phyloP scores from a whole-genome alignment of 2,329 filamentous ascomycete genomes.

The Aspergillus sp. region DNA sequence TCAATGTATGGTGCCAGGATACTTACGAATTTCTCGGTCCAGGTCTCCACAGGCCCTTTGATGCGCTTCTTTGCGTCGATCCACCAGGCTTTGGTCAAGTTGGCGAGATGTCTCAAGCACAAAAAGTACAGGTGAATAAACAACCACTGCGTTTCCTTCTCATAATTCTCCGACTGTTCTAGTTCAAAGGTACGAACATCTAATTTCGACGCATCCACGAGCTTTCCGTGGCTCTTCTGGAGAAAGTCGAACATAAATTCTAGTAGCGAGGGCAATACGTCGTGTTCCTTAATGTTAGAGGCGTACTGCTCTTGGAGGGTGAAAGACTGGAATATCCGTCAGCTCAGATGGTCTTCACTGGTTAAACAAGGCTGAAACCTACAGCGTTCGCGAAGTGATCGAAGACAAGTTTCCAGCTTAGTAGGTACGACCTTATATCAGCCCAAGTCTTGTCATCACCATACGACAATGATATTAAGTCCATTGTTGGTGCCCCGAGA shows the following conservation, averaged over 20 bases:
- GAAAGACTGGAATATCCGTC: slow-evolving; percentile 57
- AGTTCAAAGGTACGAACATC: slow-evolving; percentile 64
- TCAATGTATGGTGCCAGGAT: slow-evolving; percentile 29
- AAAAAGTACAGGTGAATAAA: slow-evolving; percentile 85
- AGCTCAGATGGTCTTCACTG: slow-evolving; percentile 15
- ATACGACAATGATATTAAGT: slow-evolving; percentile 64
- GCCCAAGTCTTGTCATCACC: slow-evolving; percentile 67
- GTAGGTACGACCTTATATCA: slow-evolving; percentile 72
- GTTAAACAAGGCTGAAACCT: slow-evolving; percentile 18
- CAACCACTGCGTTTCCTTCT: slow-evolving; percentile 78
- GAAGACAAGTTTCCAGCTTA: slow-evolving; percentile 88
- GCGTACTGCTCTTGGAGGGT: slow-evolving; percentile 81
- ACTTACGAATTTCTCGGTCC: slow-evolving; percentile 86
- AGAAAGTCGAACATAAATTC: slow-evolving; percentile 82
- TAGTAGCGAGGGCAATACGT: slow-evolving; percentile 68
- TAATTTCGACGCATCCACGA: slow-evolving; percentile 69
- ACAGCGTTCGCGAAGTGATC: slow-evolving; percentile 74
- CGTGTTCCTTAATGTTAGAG: slow-evolving; percentile 72
- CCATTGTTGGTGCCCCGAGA: slow-evolving; percentile 71
- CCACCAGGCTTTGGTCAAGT: slow-evolving; percentile 81
- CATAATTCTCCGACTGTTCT: slow-evolving; percentile 63
- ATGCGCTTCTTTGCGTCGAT: slow-evolving; percentile 75
- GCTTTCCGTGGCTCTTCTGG: slow-evolving; percentile 71
- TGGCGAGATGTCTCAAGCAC: slow-evolving; percentile 72
- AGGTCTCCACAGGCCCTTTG: slow-evolving; percentile 76